Base-by-base conservation (phyloP, 2,329 filamentous ascomycete genomes). In the Aurifilum marmelostoma region DNA sequence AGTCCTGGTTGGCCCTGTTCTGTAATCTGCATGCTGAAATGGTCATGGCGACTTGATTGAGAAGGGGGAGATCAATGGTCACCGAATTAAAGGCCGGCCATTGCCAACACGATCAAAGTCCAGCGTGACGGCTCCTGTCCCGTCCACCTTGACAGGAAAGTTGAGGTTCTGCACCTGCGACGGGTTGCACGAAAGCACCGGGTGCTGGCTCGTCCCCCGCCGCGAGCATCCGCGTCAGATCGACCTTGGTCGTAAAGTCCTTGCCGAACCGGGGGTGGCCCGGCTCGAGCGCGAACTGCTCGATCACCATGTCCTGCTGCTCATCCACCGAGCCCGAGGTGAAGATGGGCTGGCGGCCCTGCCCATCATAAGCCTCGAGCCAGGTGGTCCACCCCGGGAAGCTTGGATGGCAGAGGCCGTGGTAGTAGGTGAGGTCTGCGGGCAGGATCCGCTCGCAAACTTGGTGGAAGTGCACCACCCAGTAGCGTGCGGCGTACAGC, bases 331-430 rank as follows among this genome's bases (percentile, higher is more conserved):
- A 61, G 11, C 32, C 50, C 39, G 27, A 8, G 43, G 12, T 21
- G n/a, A 62, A 50, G 9, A 67, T 16, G 27, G 58, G 58, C 18
- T 29, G n/a, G 16, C 52, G 27, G 58, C 29, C 43, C 2, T 50
- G 4, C 12, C 18, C 56, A 14, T 60, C 65, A 16, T 67, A 24
- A 18, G 43, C 43, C 18, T 37, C 29, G 1, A 67, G 58, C 65
- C 65, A 67, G 6, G 56, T 62, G 14, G 5, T 56, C n/a, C 62
- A 63, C 14, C 65, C 65, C 21, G 65, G 58, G 18, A 67, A 67
- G 27, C 58, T 58, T 24, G 65, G 65, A 27, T 67, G 56, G 21
- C 65, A 67, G 2, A 67, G 59, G 11, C 65, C 41, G 59, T 67
- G 65, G 18, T 67, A 67, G 24, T 67, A 67, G 9, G 65, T 18